Conservation (phyloP, 1,284 basidiomycete genomes). For the Ceratobasidium papillatum region DNA sequence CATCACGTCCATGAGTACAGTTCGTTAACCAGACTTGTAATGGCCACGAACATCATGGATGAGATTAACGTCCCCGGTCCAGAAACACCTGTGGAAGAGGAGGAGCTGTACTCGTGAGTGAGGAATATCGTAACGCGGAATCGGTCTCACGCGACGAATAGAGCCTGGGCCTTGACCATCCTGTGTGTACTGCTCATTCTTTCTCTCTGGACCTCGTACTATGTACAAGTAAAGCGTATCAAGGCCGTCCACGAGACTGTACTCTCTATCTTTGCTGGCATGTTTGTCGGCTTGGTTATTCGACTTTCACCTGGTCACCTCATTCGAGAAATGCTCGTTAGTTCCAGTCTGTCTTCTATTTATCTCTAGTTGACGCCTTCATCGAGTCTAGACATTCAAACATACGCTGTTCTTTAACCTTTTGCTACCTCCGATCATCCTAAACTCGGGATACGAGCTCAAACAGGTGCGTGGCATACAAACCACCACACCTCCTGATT, state of each 20-base stretch:
- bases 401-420: slow-evolving; percentile 99
- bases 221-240: slow-evolving; percentile 96
- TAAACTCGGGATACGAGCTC: slow-evolving; percentile 97
- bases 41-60: neutral
- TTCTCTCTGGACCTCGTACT: slow-evolving; percentile 96
- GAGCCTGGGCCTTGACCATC: slow-evolving; percentile 88
- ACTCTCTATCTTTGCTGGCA: slow-evolving; percentile 94
- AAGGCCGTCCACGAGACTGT: slow-evolving; percentile 96
- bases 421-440: slow-evolving; percentile 95
- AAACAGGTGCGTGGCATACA: slow-evolving; percentile 74
- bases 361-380: neutral
- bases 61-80: slow-evolving; percentile 1
- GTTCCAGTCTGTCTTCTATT: slow-evolving; percentile 52
- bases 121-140: neutral
- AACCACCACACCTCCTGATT: neutral
- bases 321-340: slow-evolving; percentile 96
- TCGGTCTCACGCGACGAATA: slow-evolving; percentile 2
- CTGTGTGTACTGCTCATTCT: slow-evolving; percentile 94
- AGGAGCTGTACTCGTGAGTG: slow-evolving; percentile 35
- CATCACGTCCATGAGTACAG: neutral
- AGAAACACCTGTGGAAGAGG: slow-evolving; percentile 36
- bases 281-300: slow-evolving; percentile 93
- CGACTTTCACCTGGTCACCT: slow-evolving; percentile 90
- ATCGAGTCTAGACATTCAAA: slow-evolving; percentile 78
- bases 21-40: neutral